Evolutionary conservation across 352 stramenopile species (phyloP).

Genomic region (Saprolegnia diclina): DNA sequence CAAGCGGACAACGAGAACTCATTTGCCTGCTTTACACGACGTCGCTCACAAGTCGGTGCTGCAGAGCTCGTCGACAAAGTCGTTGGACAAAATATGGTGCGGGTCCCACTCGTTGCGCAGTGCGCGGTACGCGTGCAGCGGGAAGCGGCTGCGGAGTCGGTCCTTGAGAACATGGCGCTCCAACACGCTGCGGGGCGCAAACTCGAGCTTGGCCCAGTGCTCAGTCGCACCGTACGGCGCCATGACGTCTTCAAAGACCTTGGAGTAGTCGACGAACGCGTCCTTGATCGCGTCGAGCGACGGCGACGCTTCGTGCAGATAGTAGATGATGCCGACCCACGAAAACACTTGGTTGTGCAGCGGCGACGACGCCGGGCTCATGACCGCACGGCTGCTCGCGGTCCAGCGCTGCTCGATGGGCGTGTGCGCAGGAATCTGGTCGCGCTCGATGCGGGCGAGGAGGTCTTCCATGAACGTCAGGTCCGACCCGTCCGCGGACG

Average conservation of each 20-base stretch:
- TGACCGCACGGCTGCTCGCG: constrained; percentile 78
- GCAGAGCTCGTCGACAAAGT: constrained; percentile 60
- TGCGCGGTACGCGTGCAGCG: constrained; percentile 85
- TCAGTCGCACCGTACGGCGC: constrained; percentile 83
- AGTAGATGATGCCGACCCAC: constrained; percentile 99
- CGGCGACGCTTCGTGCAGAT: constrained; percentile 77
- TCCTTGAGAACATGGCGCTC: constrained; percentile 51
- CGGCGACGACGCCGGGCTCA: constrained; percentile 88
- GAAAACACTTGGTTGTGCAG: constrained; percentile 75
- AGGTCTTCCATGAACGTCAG: constrained; percentile 93
- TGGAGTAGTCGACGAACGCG: constrained; percentile 91
- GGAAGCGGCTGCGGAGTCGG: constrained; percentile 76
- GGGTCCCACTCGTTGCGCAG: constrained; percentile 88
- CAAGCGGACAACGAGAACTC: no score
- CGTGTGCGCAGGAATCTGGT: constrained; percentile 90
- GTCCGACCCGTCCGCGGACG: constrained; percentile 70
- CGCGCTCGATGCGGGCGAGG: constrained; percentile 86
- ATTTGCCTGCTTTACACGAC: no score
- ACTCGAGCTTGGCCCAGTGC: constrained; percentile 98
- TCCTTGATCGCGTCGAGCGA: constrained; percentile 86
- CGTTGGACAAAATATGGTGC: constrained; percentile 89
- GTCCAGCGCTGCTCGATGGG: constrained; percentile 99
- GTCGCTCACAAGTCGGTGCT: neutral
- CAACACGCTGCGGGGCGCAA: constrained; percentile 37
- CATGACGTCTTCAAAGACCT: constrained; percentile 84